phyloP scores from a whole-genome alignment of 331 rosid genomes.

The Ulmus americana region DNA sequence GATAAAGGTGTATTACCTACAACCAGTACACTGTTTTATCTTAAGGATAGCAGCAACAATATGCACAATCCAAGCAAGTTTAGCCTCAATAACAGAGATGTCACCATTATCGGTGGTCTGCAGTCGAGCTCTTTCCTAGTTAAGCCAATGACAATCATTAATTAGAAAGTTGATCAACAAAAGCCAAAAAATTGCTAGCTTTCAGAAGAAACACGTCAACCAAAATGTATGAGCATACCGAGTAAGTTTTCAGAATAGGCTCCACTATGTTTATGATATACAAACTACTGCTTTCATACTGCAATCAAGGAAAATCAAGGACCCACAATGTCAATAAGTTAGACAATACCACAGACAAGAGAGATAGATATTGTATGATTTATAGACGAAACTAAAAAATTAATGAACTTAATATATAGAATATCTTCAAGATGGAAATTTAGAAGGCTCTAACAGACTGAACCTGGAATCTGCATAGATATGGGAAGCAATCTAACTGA shows the following conservation, averaged over 20 bases:
- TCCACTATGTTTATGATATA: conserved; percentile 82
- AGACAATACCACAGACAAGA: not conserved
- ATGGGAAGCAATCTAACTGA: conserved; percentile 93
- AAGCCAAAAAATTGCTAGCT: not conserved
- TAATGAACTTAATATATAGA: not conserved
- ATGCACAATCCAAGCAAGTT: conserved; percentile 89
- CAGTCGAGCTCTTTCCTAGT: conserved; percentile 85
- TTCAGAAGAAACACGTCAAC: conserved; percentile 16
- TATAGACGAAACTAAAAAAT: not conserved
- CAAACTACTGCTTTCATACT: conserved; percentile 93
- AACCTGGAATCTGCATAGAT: conserved; percentile 96
- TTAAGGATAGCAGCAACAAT: conserved; percentile 82
- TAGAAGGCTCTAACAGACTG: conserved; percentile 7
- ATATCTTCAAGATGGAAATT: conserved; percentile 8
- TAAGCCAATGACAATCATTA: conserved; percentile 26
- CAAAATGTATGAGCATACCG: conserved; percentile 48
- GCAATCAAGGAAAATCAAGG: conserved; percentile 38
- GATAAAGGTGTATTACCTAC: conserved; percentile 42
- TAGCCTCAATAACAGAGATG: conserved; percentile 60
- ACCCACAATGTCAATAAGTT: conserved; percentile 27
- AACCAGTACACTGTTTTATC: conserved; percentile 66
- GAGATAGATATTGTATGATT: not conserved
- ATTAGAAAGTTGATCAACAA: not conserved
- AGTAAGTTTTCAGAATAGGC: conserved; percentile 82
- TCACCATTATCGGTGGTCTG: conserved; percentile 69